Evolutionary conservation across 805 yeast genomes (phyloP), one percentile per base, ranked within the genome.

Genomic region (Metschnikowia henanensis): DNA sequence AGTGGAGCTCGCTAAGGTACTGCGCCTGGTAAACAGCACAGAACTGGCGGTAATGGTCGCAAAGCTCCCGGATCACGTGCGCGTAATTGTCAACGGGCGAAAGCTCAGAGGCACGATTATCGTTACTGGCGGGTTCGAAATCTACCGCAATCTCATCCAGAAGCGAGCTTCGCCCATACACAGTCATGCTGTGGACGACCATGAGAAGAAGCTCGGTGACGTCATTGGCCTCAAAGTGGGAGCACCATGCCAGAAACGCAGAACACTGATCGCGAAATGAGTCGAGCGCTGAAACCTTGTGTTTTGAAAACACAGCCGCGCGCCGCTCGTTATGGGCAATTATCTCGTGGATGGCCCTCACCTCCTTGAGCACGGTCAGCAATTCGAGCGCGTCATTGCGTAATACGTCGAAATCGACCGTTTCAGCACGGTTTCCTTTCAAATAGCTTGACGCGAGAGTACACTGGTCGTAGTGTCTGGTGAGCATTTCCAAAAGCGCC

Each of bases 381-480:
- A 86, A 68, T 47, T 86, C 87, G 4, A 58, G 52, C 16, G 75
- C 68, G 55, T 83, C 91, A 35, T 70, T 70, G 16, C 63, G 62
- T 3, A 85, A 64, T 2, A 83, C 78, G 2, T 66, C 60, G 15
- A 72, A 60, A 58, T 51, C 77, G 73, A 21, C 53, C 9, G 20
- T 28, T n/a, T 39, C 37, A 4, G 13, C 26, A n/a, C 25, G 21
- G 3, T 36, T 19, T 20, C 30, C 33, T 30, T 30, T 23, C 13
- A 30, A 17, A 46, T 46, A 47, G 16, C 22, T 37, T 32, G 21
- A 56, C 8, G 79, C 85, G 47, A 76, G 65, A 10, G 66, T 53
- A 52, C 95, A 86, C 58, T 87, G 89, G 61, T 90, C 97, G 55
- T 82, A 88, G 64, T 90, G 96, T 41, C 79, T 79, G 9, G 96